phyloP scores from a whole-genome alignment of 1,139 yeast genomes.

The Saccharomyces hybrid region DNA sequence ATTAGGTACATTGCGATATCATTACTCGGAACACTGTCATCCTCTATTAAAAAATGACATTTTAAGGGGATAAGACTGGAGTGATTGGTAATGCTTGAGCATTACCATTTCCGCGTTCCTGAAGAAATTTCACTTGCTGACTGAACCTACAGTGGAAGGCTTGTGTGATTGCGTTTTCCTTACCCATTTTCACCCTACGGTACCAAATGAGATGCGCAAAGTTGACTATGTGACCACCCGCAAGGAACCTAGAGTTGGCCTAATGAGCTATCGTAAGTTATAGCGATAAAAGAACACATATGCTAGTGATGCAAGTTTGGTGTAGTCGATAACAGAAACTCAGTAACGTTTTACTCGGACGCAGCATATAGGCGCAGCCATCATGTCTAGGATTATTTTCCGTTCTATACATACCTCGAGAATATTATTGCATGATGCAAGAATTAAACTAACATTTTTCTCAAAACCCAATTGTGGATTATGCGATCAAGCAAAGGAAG shows the following conservation, averaged over 20 bases:
- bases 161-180: no score
- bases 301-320: not conserved
- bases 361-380: no score
- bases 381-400: not conserved
- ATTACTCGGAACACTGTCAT: not conserved
- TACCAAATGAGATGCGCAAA: no score
- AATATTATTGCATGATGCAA: constrained; percentile 2
- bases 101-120: no score
- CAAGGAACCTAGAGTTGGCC: not conserved
- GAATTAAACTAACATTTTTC: constrained; percentile 48
- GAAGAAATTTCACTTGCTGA: no score
- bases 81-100: no score
- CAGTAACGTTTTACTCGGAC: not conserved
- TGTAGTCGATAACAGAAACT: not conserved
- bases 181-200: not conserved
- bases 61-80: not conserved
- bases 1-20: not conserved
- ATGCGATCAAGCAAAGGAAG: constrained; percentile 63
- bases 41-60: not conserved
- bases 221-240: not conserved
- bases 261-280: no score
- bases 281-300: no score
- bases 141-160: no score
- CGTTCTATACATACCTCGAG: constrained; percentile 2
- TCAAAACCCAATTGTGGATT: constrained; percentile 75